phyloP scores from a whole-genome alignment of 192 early-diverging fungal genomes.

The Mortierella hygrophila region DNA sequence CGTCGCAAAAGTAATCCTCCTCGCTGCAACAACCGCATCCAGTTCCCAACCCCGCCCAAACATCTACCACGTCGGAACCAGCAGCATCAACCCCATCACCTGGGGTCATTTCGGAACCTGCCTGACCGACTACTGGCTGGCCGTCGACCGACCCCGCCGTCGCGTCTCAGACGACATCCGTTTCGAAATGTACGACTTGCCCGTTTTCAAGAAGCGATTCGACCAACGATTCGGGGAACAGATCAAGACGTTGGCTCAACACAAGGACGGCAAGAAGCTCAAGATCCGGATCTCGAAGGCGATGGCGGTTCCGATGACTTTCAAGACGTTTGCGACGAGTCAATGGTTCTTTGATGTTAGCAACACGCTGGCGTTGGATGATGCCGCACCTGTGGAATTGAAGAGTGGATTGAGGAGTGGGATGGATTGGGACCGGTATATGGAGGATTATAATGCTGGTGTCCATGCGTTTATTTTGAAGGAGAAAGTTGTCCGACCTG shows the following conservation, averaged over 20 bases:
- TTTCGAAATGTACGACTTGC: conserved; percentile 32
- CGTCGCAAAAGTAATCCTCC: conserved; percentile 47
- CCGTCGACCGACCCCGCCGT: conserved; percentile 33
- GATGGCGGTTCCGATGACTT: conserved; percentile 43
- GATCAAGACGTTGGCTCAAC: conserved; percentile 35
- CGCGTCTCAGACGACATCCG: conserved; percentile 43
- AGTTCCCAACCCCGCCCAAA: conserved; percentile 7
- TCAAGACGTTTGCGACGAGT: conserved; percentile 34
- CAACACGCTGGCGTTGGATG: conserved; percentile 36
- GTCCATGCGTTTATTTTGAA: conserved; percentile 38
- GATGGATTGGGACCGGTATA: conserved; percentile 46
- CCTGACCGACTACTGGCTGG: conserved; percentile 35
- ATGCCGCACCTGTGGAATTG: conserved; percentile 39
- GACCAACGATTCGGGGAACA: conserved; percentile 46
- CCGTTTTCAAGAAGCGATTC: conserved; percentile 43
- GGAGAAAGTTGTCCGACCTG: conserved; percentile 42
- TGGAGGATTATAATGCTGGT: conserved; percentile 48
- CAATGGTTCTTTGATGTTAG: conserved; percentile 52
- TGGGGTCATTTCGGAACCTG: conserved; percentile 43
- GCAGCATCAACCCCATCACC: conserved; percentile 43
- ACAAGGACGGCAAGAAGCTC: conserved; percentile 36
- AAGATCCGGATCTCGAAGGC: conserved; percentile 46
- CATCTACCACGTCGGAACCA: conserved; percentile 45
- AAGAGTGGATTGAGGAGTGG: conserved; percentile 40
- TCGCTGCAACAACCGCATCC: conserved; percentile 42